A percentile compares a stretch with the other conserved stretches of the same genome.
Conservation (phyloP, 169 alveolate species). For the Plasmodium fragile region DNA sequence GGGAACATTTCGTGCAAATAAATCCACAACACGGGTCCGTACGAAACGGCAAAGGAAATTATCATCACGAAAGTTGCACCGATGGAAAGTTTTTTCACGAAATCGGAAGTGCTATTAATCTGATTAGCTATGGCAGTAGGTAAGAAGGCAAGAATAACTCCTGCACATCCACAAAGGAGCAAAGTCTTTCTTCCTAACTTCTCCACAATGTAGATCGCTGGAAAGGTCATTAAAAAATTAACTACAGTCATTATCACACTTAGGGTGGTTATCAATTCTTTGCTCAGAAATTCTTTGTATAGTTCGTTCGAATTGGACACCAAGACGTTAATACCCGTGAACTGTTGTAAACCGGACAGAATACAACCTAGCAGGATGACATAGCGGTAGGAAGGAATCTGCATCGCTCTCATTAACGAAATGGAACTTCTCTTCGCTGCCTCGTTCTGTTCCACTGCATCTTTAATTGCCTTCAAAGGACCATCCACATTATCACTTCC, state of each 20-base stretch:
- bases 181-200: conserved; percentile 87
- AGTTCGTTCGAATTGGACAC: conserved; percentile 88
- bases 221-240: conserved; percentile 82
- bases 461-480: conserved; percentile 73
- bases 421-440: conserved; percentile 77
- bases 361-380: conserved; percentile 84
- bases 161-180: conserved; percentile 81
- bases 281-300: conserved; percentile 79
- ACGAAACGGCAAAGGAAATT: conserved; percentile 87
- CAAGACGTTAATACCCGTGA: conserved; percentile 89
- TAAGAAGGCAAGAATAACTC: conserved; percentile 56
- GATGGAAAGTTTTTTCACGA: conserved; percentile 67
- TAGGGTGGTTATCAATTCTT: conserved; percentile 78
- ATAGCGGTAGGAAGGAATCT: conserved; percentile 80
- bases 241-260: conserved; percentile 78
- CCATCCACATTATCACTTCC: conserved; percentile 73
- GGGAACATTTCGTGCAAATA: conserved; percentile 90
- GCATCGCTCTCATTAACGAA: conserved; percentile 78
- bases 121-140: conserved; percentile 83
- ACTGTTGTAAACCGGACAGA: conserved; percentile 87
- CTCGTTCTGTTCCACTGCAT: conserved; percentile 78
- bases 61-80: conserved; percentile 84
- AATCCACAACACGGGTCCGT: conserved; percentile 92
- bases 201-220: conserved; percentile 83
- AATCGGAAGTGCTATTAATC: neutral